Conservation (phyloP, 2,329 filamentous ascomycete genomes). For the Tolypocladium ophioglossoides region DNA sequence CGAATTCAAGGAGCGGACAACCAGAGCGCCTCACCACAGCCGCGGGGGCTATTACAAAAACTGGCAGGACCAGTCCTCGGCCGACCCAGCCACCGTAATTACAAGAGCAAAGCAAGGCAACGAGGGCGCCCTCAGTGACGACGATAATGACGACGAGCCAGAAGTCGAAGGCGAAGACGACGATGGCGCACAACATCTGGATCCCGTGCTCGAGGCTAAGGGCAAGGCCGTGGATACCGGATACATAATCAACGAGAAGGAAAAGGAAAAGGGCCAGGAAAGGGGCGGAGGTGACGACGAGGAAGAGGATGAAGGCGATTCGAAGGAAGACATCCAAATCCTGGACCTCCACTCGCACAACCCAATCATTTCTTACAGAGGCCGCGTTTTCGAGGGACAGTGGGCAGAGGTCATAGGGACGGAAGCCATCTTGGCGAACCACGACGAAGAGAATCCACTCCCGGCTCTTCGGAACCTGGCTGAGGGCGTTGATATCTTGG, state of each 20-base stretch:
- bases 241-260: constrained; percentile 14
- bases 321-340: constrained; percentile 53
- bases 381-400: constrained; percentile 64
- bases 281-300: constrained; percentile 5
- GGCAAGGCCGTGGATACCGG: neutral
- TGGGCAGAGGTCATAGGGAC: constrained; percentile 83
- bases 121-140: neutral
- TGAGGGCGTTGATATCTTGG: constrained; percentile 54
- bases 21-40: constrained; percentile 25
- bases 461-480: constrained; percentile 35
- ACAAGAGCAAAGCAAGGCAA: neutral
- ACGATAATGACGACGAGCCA: constrained; percentile 17
- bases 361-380: constrained; percentile 71
- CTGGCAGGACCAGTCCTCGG: constrained; percentile 23
- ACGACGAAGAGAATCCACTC: constrained; percentile 17
- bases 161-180: constrained; percentile 15
- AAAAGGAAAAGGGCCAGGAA: constrained; percentile 7
- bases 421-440: constrained; percentile 60
- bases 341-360: constrained; percentile 69
- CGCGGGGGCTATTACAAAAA: constrained; percentile 37
- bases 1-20: constrained; percentile 39
- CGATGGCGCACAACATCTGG: constrained; percentile 15
- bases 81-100: constrained; percentile 7
- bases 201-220: constrained; percentile 22
- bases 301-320: neutral